Evolutionary conservation across 192 early-diverging fungal species (phyloP).

Genomic region (Coemansia sp.): DNA sequence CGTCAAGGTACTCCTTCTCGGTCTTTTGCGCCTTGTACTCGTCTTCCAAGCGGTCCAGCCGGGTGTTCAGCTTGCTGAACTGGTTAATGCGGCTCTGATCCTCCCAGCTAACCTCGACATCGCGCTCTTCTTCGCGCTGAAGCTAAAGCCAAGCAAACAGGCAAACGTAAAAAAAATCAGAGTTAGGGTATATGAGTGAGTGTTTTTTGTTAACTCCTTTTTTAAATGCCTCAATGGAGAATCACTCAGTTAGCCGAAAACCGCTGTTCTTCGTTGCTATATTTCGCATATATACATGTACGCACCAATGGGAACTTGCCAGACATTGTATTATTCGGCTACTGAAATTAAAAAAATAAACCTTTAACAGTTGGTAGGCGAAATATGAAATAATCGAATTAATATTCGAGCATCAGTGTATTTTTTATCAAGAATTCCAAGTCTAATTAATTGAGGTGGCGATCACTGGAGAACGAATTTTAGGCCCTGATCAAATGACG

Average conservation of each 20-base stretch:
- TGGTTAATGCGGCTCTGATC: conserved; percentile 96
- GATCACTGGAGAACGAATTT: too few species aligned
- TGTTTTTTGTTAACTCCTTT: neutral
- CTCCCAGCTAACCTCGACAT: conserved; percentile 92
- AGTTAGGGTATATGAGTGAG: neutral
- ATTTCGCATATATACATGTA: neutral
- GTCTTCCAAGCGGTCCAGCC: conserved; percentile 74
- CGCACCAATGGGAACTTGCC: conserved; percentile 32
- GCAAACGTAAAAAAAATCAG: neutral
- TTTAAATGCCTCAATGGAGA: too few species aligned
- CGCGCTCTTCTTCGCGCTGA: conserved; percentile 72
- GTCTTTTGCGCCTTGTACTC: conserved; percentile 76
- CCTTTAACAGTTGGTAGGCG: neutral
- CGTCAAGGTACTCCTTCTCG: conserved; percentile 93
- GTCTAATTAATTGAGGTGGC: too few species aligned
- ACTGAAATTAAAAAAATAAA: neutral
- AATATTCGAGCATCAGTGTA: neutral
- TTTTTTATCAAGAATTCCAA: too few species aligned
- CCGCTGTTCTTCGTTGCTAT: too few species aligned
- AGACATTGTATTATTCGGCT: conserved; percentile 13
- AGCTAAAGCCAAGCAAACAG: conserved; percentile 19
- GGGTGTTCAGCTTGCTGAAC: conserved; percentile 83
- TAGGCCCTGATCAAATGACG: too few species aligned
- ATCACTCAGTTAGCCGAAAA: too few species aligned
- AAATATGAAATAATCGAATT: too few species aligned